Conservation (phyloP, 2,329 filamentous ascomycete genomes). For the Didymella arachidicola region DNA sequence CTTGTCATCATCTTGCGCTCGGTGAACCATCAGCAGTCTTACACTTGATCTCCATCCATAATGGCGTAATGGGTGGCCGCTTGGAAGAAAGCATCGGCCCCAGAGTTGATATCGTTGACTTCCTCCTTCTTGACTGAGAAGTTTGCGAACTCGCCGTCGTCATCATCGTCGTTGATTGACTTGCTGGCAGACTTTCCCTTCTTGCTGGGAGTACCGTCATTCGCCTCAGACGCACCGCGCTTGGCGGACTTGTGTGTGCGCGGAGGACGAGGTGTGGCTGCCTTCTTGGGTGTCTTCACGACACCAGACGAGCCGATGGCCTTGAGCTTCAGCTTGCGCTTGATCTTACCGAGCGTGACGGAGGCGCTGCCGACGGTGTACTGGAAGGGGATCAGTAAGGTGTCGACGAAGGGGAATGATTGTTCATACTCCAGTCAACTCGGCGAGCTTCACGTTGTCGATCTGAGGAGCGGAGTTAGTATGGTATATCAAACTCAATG, state of each 20-base stretch:
- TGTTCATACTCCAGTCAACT: constrained; percentile 17
- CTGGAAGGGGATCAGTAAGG: constrained; percentile 23
- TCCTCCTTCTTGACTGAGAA: constrained; percentile 34
- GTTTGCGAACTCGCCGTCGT: constrained; percentile 28
- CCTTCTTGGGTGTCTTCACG: constrained; percentile 34
- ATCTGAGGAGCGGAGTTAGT: constrained; percentile 13
- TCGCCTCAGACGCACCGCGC: constrained; percentile 19
- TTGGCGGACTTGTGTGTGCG: constrained; percentile 26
- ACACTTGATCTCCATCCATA: background rate
- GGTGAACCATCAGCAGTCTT: too few species aligned
- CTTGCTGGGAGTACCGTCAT: constrained; percentile 26
- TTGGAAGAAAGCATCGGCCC: constrained; percentile 7
- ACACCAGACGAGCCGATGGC: constrained; percentile 15
- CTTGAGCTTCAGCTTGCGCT: constrained; percentile 38
- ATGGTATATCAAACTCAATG: too few species aligned
- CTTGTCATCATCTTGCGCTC: too few species aligned
- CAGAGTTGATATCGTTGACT: background rate
- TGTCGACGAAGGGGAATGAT: background rate
- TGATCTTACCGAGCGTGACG: constrained; percentile 45
- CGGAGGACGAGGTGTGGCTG: background rate
- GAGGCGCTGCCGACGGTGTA: constrained; percentile 39
- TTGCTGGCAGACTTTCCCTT: constrained; percentile 16
- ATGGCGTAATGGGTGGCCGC: constrained; percentile 1
- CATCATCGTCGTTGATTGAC: constrained; percentile 4
- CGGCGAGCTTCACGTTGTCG: constrained; percentile 27